Evolutionary conservation across 2,329 filamentous ascomycete genomes (phyloP), one percentile per base, ranked within the genome.

Genomic region (Bipolaris victoriae): DNA sequence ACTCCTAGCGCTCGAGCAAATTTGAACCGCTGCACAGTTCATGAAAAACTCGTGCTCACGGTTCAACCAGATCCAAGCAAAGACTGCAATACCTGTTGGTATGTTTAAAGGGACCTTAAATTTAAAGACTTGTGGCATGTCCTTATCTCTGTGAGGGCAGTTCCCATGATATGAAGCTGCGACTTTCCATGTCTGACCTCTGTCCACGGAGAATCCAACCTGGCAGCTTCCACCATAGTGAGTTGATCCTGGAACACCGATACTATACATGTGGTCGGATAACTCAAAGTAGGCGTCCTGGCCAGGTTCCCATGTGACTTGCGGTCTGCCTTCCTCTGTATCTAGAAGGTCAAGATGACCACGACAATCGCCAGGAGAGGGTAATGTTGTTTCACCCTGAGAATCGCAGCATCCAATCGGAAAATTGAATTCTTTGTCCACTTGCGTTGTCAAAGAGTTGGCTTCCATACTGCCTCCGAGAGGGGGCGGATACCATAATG

Each of bases 31-130:
- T 9, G 78, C 77, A 54, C 79, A 81, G 54, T 77, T 77, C 76
- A 78, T 78, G 57, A 76, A 77, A 61, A 78, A 75, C 58, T 81
- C 78, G 50, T 78, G 67, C 67, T 81, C 78, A n/a, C 79, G 74
- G 52, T 81, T 81, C 55, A 79, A 66, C 79, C 78, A 81, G 5
- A 76, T 77, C 79, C 76, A 81, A 5, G 75, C 76, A 58, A 81
- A 81, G 26, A 81, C 57, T 15, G 72, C 75, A 24, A 57, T 48
- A 24, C 67, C 57, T 6, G 76, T 76, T 5, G 71, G 73, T 36
- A 80, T 63, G 52, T 80, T 78, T 15, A 53, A 60, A 0, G 79
- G 79, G 4, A 81, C 73, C 1, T 57, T 73, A 61, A 81, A 79
- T 7, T 75, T 63, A 64, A 81, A 81, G 16, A 66, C 68, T 52